phyloP scores from a whole-genome alignment of 257 asterid species.

The Nicotiana attenuata region DNA sequence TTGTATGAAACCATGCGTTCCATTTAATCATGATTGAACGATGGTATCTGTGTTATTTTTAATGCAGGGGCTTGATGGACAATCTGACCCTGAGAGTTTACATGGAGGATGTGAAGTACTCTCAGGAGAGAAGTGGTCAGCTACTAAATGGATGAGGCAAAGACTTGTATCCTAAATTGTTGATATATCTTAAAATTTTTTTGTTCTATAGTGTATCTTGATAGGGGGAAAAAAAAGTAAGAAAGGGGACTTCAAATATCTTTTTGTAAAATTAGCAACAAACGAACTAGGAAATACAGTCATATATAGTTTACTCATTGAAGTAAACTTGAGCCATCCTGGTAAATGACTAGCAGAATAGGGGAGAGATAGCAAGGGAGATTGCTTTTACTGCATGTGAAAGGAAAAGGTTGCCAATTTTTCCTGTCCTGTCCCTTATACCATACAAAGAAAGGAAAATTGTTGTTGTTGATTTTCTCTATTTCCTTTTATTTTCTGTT shows the following conservation, averaged over 20 bases:
- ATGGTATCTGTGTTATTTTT: neutral
- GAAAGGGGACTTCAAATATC: neutral
- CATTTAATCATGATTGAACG: neutral
- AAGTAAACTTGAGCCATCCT: neutral
- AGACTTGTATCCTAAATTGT: conserved; percentile 22
- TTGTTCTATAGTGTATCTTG: neutral
- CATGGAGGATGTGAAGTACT: conserved; percentile 87
- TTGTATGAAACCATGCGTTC: neutral
- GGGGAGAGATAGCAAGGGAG: too few relatives aligned
- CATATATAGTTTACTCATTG: neutral
- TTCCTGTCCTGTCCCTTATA: too few relatives aligned
- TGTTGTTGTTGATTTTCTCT: too few relatives aligned
- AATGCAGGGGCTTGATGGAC: conserved; percentile 73
- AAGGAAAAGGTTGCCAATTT: too few relatives aligned
- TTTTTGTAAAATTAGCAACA: conserved; percentile 3
- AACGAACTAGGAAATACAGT: neutral
- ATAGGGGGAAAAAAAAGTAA: neutral
- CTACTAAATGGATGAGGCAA: conserved; percentile 94
- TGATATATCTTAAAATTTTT: neutral
- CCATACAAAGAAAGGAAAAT: too few relatives aligned
- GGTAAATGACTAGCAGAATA: neutral
- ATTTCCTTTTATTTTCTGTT: too few relatives aligned
- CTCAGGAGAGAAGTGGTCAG: conserved; percentile 89
- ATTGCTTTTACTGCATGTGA: too few relatives aligned
- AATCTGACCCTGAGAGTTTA: conserved; percentile 60